A percentile compares a stretch with the other conserved stretches of the same genome.
phyloP scores from a whole-genome alignment of 1,284 basidiomycete genomes.

The Melanopsichium pennsylvanicum region DNA sequence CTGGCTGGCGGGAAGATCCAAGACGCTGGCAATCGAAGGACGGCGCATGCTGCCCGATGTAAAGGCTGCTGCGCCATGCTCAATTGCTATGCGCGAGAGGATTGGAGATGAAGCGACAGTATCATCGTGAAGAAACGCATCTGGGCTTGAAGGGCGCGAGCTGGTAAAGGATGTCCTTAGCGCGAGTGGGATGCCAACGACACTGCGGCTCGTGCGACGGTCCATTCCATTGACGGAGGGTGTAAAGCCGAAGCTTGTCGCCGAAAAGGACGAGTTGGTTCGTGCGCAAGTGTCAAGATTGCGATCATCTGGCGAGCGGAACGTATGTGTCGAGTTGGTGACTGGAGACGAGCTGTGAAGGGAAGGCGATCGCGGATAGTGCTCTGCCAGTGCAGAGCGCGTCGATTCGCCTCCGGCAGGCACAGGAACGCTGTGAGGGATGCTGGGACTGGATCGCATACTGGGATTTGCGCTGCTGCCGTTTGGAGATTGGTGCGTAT shows the following conservation, averaged over 20 bases:
- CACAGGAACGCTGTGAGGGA: constrained; percentile 4
- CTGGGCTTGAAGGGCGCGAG: constrained; percentile 9
- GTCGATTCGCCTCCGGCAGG: not conserved
- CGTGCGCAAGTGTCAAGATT: not conserved
- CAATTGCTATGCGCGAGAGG: not conserved
- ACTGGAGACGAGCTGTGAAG: constrained; percentile 24
- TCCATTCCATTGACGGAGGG: constrained; percentile 1
- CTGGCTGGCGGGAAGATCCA: too few relatives aligned
- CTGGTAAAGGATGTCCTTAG: not conserved
- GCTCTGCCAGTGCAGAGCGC: constrained; percentile 11
- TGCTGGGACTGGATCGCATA: constrained; percentile 16
- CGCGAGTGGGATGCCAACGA: constrained; percentile 16
- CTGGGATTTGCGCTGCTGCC: constrained; percentile 14
- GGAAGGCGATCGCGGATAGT: constrained; percentile 26
- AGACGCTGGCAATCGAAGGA: constrained; percentile 10
- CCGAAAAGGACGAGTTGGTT: constrained; percentile 10
- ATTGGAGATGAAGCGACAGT: not conserved
- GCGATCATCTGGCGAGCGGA: constrained; percentile 12
- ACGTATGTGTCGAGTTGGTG: constrained; percentile 1
- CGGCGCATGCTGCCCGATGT: not conserved
- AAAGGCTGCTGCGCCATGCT: not conserved
- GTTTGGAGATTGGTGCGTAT: constrained; percentile 1
- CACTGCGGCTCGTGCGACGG: constrained; percentile 8
- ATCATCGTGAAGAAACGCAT: not conserved
- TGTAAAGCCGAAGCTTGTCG: not conserved